Percentiles rank a stretch among this genome's conserved stretches.
Evolutionary conservation across 2,329 filamentous ascomycete genomes (phyloP).

Genomic region (Paecilomyces niveus): DNA sequence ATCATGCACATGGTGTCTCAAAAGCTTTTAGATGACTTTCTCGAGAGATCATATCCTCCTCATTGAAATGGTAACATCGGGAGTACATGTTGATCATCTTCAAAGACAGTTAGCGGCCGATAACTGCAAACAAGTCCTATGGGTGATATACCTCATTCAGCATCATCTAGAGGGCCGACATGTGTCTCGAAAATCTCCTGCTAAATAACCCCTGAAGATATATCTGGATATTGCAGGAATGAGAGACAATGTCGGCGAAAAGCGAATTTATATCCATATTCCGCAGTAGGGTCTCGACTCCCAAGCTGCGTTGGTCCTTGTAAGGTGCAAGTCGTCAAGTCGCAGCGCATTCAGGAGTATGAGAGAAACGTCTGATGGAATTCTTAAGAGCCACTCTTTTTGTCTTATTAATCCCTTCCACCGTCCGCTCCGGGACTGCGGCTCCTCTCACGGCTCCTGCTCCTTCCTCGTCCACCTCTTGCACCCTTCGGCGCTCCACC

Average conservation of each 20-base stretch:
- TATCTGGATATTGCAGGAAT: not conserved
- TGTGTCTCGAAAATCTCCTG: not conserved
- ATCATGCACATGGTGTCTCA: not conserved
- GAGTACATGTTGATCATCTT: not conserved
- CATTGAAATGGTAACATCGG: not conserved
- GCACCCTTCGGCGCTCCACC: constrained; percentile 35
- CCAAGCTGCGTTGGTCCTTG: not conserved
- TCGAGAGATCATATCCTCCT: not conserved
- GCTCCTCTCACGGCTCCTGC: constrained; percentile 39
- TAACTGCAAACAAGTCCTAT: not conserved
- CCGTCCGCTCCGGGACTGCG: constrained; percentile 36
- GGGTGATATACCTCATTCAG: not conserved
- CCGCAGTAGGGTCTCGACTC: not conserved
- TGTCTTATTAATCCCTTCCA: constrained; percentile 22
- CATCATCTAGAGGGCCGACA: constrained; percentile 1
- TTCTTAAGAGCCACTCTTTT: not conserved
- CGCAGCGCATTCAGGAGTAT: not conserved
- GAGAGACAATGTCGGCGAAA: constrained; percentile 17
- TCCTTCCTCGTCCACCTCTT: constrained; percentile 32
- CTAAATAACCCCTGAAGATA: not conserved
- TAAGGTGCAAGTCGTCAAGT: not conserved
- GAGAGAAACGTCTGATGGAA: not conserved
- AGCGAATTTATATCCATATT: not conserved
- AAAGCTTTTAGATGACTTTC: not conserved
- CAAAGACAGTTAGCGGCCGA: not conserved